Percentiles rank a stretch among this genome's conserved stretches.
phyloP scores from a whole-genome alignment of 2,329 filamentous ascomycete genomes.

The Claviceps arundinis region DNA sequence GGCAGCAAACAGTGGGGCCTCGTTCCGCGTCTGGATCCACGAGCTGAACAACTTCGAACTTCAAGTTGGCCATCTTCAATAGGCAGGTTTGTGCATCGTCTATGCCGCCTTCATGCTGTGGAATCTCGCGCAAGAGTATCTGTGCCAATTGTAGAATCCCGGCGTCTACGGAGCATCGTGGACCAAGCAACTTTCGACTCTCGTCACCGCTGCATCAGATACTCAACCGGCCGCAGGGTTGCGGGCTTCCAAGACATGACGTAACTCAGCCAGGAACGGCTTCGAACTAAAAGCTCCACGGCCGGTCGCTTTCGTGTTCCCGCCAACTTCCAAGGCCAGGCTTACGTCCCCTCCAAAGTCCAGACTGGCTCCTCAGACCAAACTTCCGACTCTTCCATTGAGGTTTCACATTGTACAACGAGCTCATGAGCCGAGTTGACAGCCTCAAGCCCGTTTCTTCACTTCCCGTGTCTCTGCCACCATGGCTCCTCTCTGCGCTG shows the following conservation, averaged over 20 bases:
- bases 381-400: background rate
- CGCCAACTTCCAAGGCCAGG: background rate
- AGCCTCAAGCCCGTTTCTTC: background rate
- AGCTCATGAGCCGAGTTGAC: background rate
- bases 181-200: background rate
- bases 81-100: too few relatives aligned
- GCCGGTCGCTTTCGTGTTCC: background rate
- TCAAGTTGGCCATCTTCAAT: too few relatives aligned
- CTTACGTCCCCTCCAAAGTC: too few relatives aligned
- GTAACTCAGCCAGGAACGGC: background rate
- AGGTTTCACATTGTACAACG: background rate
- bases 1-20: too few relatives aligned
- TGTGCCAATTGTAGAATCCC: too few relatives aligned
- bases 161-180: background rate
- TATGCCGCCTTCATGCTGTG: too few relatives aligned
- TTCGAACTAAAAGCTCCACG: background rate
- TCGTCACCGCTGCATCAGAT: background rate
- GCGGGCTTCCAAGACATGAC: background rate
- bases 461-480: slow-evolving; percentile 1
- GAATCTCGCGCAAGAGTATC: background rate
- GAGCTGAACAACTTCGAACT: too few relatives aligned
- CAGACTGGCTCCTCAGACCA: too few relatives aligned
- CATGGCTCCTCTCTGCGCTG: slow-evolving; percentile 42
- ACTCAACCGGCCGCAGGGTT: background rate
- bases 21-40: too few relatives aligned